These are phyloP conservation scores for Penstemon barbatus DNA, from an alignment of 257 asterid species.

Conservation along the genomic window DNA sequence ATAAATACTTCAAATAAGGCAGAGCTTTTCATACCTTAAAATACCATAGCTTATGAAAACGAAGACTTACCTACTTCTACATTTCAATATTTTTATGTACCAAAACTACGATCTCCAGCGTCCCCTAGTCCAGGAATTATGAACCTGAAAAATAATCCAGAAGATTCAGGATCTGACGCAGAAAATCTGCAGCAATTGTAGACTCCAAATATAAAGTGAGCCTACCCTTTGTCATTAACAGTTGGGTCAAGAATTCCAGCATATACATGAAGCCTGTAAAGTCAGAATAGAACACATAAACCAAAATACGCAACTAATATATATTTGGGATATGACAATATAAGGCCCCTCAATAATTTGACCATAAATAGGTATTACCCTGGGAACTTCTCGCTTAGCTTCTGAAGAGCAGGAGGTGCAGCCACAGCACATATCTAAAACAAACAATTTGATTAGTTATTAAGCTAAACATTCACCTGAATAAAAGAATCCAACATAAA, in stretches of 20 bases:
- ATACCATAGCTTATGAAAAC: conserved; percentile 11
- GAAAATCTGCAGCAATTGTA: conserved; percentile 11
- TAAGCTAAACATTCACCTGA: conserved; percentile 3
- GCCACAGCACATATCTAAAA: conserved; percentile 82
- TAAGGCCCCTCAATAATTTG: not conserved
- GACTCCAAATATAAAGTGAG: not conserved
- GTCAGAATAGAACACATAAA: conserved; percentile 1
- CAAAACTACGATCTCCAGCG: conserved; percentile 96
- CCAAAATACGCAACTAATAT: not conserved
- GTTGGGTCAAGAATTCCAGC: conserved; percentile 86
- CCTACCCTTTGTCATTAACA: conserved; percentile 83
- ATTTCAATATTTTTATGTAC: conserved; percentile 50
- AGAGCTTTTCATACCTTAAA: conserved; percentile 16
- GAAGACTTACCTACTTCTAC: not conserved
- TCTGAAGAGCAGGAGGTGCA: conserved; percentile 90
- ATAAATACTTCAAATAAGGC: not conserved
- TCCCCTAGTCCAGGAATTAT: conserved; percentile 95
- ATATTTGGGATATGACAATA: not conserved
- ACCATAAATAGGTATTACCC: conserved; percentile 51
- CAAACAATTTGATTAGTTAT: conserved; percentile 22
- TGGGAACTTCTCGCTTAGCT: conserved; percentile 76
- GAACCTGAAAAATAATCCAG: conserved; percentile 55
- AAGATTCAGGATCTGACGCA: conserved; percentile 12
- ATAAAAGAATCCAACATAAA: not conserved
- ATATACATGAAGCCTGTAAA: conserved; percentile 84